Evolutionary conservation across 768 basidiomycete species (phyloP).

Genomic region (Rhodotorula kratochvilovae): DNA sequence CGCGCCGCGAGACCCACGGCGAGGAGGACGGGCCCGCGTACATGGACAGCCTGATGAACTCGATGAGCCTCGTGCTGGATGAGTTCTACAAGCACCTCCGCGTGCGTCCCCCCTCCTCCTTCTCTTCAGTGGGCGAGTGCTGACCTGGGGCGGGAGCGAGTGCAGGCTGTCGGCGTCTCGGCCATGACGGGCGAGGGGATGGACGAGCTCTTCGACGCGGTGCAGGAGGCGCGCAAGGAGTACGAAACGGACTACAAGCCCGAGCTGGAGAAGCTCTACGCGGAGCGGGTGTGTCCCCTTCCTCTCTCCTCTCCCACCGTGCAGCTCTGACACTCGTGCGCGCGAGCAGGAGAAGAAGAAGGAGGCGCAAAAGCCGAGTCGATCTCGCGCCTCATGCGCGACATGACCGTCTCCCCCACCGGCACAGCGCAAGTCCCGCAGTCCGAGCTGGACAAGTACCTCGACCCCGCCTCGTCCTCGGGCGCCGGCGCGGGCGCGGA

Average conservation of each 20-base stretch:
- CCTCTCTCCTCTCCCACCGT: slow-evolving; percentile 17
- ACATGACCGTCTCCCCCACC: slow-evolving; percentile 57
- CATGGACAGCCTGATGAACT: slow-evolving; percentile 98
- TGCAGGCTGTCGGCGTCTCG: slow-evolving; percentile 87
- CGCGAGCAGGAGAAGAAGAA: slow-evolving; percentile 54
- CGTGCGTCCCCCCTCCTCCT: slow-evolving; percentile 52
- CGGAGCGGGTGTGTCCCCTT: slow-evolving; percentile 40
- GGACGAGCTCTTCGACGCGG: slow-evolving; percentile 82
- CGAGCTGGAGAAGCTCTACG: slow-evolving; percentile 66
- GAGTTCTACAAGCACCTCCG: slow-evolving; percentile 97
- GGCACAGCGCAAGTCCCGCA: slow-evolving; percentile 1
- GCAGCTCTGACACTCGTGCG: too few species aligned
- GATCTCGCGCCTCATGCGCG: slow-evolving; percentile 69
- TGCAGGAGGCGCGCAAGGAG: slow-evolving; percentile 77
- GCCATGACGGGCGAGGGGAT: slow-evolving; percentile 94
- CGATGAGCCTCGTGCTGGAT: slow-evolving; percentile 95
- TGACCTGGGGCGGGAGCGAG: background rate
- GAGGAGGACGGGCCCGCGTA: slow-evolving; percentile 78
- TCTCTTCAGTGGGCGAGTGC: background rate
- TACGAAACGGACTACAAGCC: slow-evolving; percentile 94
- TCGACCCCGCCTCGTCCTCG: slow-evolving; percentile 7
- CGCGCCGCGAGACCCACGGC: slow-evolving; percentile 58
- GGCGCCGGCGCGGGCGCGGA: slow-evolving; percentile 6
- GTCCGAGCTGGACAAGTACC: slow-evolving; percentile 30
- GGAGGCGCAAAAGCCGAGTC: slow-evolving; percentile 68